phyloP scores from a whole-genome alignment of 331 rosid genomes.

The Telfairia occidentalis region DNA sequence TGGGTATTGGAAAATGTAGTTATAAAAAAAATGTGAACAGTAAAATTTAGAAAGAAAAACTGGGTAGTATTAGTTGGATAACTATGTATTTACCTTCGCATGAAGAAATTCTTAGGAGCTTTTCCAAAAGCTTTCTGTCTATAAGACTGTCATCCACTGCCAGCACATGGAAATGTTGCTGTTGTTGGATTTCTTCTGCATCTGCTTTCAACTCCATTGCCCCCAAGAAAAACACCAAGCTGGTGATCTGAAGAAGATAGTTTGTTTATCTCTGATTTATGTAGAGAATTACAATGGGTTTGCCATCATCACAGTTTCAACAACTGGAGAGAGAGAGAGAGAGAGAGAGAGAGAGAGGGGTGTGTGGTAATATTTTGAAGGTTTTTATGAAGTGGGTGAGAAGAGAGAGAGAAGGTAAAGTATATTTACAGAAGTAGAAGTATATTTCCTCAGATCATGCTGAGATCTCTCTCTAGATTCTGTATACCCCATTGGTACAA shows the following conservation, averaged over 20 bases:
- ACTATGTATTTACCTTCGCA: conserved; percentile 45
- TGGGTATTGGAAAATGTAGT: background rate
- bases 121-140: conserved; percentile 77
- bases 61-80: background rate
- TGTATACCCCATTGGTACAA: conserved; percentile 65
- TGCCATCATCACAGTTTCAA: background rate
- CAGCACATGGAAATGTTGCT: conserved; percentile 78
- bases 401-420: conserved; percentile 19
- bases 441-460: conserved; percentile 25
- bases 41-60: background rate
- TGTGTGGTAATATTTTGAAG: conserved; percentile 12
- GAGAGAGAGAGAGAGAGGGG: conserved; percentile 21
- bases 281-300: background rate
- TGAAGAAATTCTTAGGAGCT: conserved; percentile 64
- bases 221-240: background rate
- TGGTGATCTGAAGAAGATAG: background rate
- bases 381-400: conserved; percentile 35
- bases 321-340: background rate
- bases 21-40: background rate
- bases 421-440: conserved; percentile 8
- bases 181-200: background rate
- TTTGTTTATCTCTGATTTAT: background rate
- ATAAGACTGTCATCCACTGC: conserved; percentile 81
- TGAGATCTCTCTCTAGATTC: conserved; percentile 72
- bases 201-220: conserved; percentile 25